Percentiles rank a stretch among this genome's conserved stretches.
Conservation (phyloP, 2,329 filamentous ascomycete genomes). For the Parascedosporium putredinis region DNA sequence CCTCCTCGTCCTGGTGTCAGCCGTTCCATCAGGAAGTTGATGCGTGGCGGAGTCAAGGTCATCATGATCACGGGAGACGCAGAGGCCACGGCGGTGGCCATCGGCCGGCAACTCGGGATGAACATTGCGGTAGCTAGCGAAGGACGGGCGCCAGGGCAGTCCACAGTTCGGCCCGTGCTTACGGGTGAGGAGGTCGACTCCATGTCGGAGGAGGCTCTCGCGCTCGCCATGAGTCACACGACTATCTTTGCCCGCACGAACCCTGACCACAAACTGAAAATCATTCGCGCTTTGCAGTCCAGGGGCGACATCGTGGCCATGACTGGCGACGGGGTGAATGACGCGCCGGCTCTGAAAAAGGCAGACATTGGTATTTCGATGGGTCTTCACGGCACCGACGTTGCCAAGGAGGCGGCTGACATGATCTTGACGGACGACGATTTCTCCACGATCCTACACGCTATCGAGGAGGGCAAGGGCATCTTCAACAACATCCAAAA, state of each 20-base stretch:
- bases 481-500: conserved; percentile 99
- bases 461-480: conserved; percentile 97
- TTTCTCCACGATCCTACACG: conserved; percentile 82
- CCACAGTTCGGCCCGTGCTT: conserved; percentile 61
- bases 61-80: conserved; percentile 99
- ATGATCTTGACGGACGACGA: conserved; percentile 89
- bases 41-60: conserved; percentile 90
- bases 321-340: conserved; percentile 97
- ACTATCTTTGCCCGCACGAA: conserved; percentile 95
- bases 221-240: conserved; percentile 74
- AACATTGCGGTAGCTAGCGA: conserved; percentile 50
- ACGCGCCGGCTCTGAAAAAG: conserved; percentile 91
- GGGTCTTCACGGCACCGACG: conserved; percentile 89
- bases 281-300: conserved; percentile 80
- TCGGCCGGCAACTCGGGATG: conserved; percentile 94
- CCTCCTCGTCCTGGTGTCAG: conserved; percentile 85
- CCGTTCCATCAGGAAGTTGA: conserved; percentile 75
- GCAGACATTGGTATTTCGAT: conserved; percentile 97
- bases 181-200: conserved; percentile 84
- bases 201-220: conserved; percentile 78
- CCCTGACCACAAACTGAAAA: conserved; percentile 97
- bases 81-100: conserved; percentile 86
- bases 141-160: conserved; percentile 36
- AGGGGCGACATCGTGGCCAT: conserved; percentile 96
- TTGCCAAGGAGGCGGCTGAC: conserved; percentile 91